phyloP scores from a whole-genome alignment of 1,284 basidiomycete genomes.

The Singerocomus inundabilis region DNA sequence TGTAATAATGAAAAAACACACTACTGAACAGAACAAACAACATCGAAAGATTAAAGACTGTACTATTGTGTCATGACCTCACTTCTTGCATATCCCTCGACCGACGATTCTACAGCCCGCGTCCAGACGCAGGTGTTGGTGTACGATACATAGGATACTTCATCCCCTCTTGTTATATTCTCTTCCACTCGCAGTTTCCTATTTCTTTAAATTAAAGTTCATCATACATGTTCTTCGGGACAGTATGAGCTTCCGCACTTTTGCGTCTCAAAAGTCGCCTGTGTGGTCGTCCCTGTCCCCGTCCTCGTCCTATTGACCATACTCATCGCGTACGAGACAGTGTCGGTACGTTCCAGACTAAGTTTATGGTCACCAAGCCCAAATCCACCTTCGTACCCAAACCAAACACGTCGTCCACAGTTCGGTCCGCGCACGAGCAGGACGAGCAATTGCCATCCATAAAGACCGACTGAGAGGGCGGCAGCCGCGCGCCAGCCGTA shows the following conservation, averaged over 20 bases:
- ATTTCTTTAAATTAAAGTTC: not conserved
- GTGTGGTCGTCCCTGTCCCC: not conserved
- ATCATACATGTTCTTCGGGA: conserved; percentile 2
- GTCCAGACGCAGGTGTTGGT: not conserved
- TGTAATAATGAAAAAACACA: not conserved
- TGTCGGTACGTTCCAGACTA: not conserved
- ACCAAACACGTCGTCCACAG: conserved; percentile 31
- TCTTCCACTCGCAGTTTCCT: not conserved
- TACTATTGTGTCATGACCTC: too few relatives aligned
- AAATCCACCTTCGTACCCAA: conserved; percentile 28
- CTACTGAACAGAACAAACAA: not conserved
- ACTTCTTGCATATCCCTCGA: not conserved
- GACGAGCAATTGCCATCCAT: conserved; percentile 40
- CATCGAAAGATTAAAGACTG: not conserved
- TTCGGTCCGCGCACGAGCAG: conserved; percentile 47
- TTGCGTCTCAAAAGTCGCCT: conserved; percentile 8
- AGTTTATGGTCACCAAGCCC: not conserved
- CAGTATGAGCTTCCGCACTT: conserved; percentile 6
- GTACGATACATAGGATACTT: not conserved
- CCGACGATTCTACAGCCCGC: not conserved
- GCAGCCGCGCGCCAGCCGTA: conserved; percentile 53
- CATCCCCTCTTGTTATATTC: not conserved
- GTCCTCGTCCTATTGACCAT: not conserved
- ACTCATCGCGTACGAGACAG: not conserved
- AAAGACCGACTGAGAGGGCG: conserved; percentile 47